These are phyloP conservation scores for Phytopythium mirpurense DNA, from an alignment of 352 stramenopile species.

Conservation along the genomic window DNA sequence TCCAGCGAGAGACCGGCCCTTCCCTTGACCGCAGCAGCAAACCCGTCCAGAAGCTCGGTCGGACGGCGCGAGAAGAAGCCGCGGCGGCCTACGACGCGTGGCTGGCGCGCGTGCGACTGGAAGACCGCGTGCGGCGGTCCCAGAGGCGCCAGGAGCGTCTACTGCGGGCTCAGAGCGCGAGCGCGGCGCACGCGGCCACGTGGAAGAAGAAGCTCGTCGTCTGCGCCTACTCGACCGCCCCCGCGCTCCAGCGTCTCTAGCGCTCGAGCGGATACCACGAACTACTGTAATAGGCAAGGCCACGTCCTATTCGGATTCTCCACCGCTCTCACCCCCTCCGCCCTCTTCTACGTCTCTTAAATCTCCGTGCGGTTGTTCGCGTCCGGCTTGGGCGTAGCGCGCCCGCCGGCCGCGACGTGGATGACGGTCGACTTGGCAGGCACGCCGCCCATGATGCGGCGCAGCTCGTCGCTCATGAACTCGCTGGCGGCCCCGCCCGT, in stretches of 20 bases:
- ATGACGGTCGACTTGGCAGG: constrained; percentile 31
- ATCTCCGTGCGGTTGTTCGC: constrained; percentile 39
- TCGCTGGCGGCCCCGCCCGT: constrained; percentile 55
- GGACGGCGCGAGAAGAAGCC: constrained; percentile 3
- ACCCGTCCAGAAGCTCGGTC: no score
- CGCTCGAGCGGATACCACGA: no score
- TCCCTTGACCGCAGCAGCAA: no score
- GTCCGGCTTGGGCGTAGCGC: constrained; percentile 22
- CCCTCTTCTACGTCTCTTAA: no score
- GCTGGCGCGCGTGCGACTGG: constrained; percentile 36
- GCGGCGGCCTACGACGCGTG: constrained; percentile 30
- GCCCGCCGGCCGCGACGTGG: constrained; percentile 16
- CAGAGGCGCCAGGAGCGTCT: constrained; percentile 19
- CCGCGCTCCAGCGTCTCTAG: neutral
- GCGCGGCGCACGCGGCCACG: constrained; percentile 28
- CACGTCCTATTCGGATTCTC: no score
- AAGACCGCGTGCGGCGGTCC: constrained; percentile 40
- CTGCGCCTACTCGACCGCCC: constrained; percentile 56
- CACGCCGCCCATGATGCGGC: constrained; percentile 45
- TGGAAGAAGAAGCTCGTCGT: constrained; percentile 70
- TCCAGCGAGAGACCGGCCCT: constrained; percentile 1
- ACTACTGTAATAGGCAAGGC: no score
- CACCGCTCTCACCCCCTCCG: no score
- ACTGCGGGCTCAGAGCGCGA: constrained; percentile 20
- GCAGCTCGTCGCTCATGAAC: constrained; percentile 80